Conservation (phyloP, 2,329 filamentous ascomycete species). For the Emergomyces orientalis region DNA sequence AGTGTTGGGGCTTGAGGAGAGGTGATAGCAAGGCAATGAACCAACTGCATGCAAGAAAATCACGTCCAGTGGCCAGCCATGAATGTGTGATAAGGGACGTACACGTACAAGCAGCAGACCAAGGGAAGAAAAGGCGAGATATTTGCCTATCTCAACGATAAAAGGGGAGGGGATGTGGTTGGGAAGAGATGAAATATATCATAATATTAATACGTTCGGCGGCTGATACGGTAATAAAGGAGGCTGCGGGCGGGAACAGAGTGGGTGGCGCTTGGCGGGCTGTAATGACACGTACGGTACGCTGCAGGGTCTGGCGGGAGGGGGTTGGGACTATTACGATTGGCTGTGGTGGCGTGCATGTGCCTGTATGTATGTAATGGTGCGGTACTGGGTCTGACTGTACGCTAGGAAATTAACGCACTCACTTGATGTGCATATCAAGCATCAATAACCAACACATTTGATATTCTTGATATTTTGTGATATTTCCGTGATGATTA, state of each 20-base stretch:
- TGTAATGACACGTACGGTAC: not conserved
- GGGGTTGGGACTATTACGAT: not conserved
- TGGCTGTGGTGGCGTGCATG: not conserved
- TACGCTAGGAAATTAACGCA: not conserved
- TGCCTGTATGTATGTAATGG: not conserved
- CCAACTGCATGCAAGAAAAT: not conserved
- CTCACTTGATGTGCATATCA: too few species aligned
- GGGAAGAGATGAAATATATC: not conserved
- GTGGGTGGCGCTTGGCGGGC: not conserved
- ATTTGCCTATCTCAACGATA: not conserved
- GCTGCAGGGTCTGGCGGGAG: not conserved
- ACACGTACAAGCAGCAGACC: not conserved
- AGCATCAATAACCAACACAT: not conserved
- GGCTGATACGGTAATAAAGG: not conserved
- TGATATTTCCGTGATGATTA: not conserved
- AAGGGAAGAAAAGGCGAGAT: not conserved
- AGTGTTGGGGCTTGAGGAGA: not conserved
- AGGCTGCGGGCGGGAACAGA: not conserved
- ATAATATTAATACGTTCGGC: not conserved
- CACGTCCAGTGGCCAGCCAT: slow-evolving; percentile 7
- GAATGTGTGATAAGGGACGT: not conserved
- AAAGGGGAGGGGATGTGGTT: not conserved
- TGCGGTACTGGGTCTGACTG: not conserved
- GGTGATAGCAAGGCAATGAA: not conserved
- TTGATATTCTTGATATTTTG: not conserved